phyloP scores from a whole-genome alignment of 2,329 filamentous ascomycete species.

The Onygenales sp. region DNA sequence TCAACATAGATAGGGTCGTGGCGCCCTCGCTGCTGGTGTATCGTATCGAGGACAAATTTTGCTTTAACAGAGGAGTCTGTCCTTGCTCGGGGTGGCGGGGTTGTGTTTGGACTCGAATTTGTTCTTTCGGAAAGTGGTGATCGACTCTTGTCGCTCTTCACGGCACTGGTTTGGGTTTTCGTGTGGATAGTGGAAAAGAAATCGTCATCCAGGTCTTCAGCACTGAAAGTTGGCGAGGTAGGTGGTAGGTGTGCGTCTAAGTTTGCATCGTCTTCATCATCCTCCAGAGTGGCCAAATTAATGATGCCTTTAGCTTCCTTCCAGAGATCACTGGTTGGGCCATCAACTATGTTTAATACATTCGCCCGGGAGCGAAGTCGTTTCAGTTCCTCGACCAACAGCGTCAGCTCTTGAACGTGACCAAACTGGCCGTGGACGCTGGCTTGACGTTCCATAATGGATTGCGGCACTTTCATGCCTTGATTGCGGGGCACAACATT shows the following conservation, averaged over 20 bases:
- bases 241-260: slow-evolving; percentile 41
- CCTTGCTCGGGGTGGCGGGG: slow-evolving; percentile 33
- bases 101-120: slow-evolving; percentile 20
- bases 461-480: slow-evolving; percentile 45
- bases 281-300: slow-evolving; percentile 55
- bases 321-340: slow-evolving; percentile 47
- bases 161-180: slow-evolving; percentile 15
- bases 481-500: not conserved
- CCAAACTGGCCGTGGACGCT: slow-evolving; percentile 58
- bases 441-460: slow-evolving; percentile 54
- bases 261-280: slow-evolving; percentile 35
- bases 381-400: slow-evolving; percentile 57
- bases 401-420: slow-evolving; percentile 53
- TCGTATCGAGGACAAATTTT: slow-evolving; percentile 52
- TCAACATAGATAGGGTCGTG: slow-evolving; percentile 12
- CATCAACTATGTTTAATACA: slow-evolving; percentile 43
- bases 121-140: slow-evolving; percentile 18
- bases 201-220: slow-evolving; percentile 48
- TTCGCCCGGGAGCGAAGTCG: slow-evolving; percentile 48
- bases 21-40: slow-evolving; percentile 41
- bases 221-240: slow-evolving; percentile 49
- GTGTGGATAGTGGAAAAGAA: slow-evolving; percentile 23
- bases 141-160: slow-evolving; percentile 24
- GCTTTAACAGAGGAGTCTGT: slow-evolving; percentile 51
- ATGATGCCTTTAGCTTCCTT: slow-evolving; percentile 59